A percentile compares a stretch with the other conserved stretches of the same genome.
These are phyloP conservation scores for Aplosporella prunicola DNA, from an alignment of 2,329 filamentous ascomycete species.

Conservation along the genomic window DNA sequence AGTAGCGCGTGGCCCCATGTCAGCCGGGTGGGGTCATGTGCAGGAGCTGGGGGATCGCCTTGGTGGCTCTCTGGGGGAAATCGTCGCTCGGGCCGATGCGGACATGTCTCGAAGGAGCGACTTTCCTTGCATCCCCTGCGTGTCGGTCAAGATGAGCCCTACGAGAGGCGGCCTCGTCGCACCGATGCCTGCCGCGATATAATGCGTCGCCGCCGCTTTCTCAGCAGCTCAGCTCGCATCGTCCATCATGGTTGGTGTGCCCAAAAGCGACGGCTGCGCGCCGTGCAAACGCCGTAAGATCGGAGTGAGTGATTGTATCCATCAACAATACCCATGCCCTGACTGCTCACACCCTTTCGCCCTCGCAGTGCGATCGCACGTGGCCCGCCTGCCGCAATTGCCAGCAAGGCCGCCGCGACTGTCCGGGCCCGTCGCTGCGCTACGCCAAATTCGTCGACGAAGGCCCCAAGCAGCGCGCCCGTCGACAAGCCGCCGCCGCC, in stretches of 20 bases:
- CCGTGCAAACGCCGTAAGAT: slow-evolving; percentile 8
- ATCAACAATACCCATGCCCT: background rate
- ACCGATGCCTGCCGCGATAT: no score
- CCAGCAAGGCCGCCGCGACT: slow-evolving; percentile 24
- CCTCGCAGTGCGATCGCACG: slow-evolving; percentile 22
- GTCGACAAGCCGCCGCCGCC: background rate
- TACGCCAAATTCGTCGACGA: slow-evolving; percentile 9
- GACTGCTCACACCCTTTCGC: slow-evolving; percentile 2
- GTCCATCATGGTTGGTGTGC: slow-evolving; percentile 9
- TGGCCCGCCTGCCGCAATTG: slow-evolving; percentile 27
- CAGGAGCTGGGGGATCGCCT: no score
- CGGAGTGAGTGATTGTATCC: slow-evolving; percentile 6
- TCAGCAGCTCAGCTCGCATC: no score
- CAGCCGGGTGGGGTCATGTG: no score
- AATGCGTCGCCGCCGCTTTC: no score
- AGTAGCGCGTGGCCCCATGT: no score
- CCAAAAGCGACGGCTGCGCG: slow-evolving; percentile 9
- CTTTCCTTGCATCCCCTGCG: no score
- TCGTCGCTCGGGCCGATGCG: no score
- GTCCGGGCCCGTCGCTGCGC: slow-evolving; percentile 20
- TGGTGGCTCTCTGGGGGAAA: no score
- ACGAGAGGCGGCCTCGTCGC: no score
- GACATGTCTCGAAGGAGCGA: no score
- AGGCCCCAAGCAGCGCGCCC: slow-evolving; percentile 3
- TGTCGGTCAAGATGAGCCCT: no score